Conservation (phyloP, 1,284 basidiomycete genomes). For the Sparassis latifolia region DNA sequence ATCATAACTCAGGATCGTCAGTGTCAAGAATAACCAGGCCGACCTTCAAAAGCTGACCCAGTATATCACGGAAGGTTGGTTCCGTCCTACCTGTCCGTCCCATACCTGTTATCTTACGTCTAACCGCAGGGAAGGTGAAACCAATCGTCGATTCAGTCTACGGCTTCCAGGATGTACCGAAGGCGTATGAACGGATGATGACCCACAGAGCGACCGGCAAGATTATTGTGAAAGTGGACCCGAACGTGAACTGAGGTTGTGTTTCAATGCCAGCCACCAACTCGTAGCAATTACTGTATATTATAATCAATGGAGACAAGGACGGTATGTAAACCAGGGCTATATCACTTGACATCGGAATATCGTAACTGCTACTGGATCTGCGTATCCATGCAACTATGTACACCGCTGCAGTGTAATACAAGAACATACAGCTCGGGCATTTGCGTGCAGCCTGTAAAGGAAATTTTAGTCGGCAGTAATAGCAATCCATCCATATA, state of each 20-base stretch:
- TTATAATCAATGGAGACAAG: too few relatives aligned
- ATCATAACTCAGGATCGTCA: conserved; percentile 24
- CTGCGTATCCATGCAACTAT: too few relatives aligned
- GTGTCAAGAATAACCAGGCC: conserved; percentile 25
- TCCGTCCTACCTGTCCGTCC: not conserved
- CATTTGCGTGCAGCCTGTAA: too few relatives aligned
- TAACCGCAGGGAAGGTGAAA: conserved; percentile 40
- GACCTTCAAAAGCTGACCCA: conserved; percentile 29
- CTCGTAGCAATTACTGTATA: too few relatives aligned
- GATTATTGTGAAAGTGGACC: conserved; percentile 36
- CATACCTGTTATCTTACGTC: not conserved
- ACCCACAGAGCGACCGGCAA: conserved; percentile 56
- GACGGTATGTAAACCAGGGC: too few relatives aligned
- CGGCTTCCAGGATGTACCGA: conserved; percentile 46
- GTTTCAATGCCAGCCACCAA: too few relatives aligned
- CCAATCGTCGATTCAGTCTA: conserved; percentile 57
- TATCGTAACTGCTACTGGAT: too few relatives aligned
- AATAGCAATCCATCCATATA: too few relatives aligned
- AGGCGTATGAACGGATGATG: conserved; percentile 58
- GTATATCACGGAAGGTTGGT: conserved; percentile 38
- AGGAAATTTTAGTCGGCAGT: too few relatives aligned
- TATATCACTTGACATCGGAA: too few relatives aligned
- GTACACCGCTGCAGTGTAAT: too few relatives aligned
- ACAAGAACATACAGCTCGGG: too few relatives aligned
- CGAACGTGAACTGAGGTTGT: conserved; percentile 5